Percentiles rank a stretch among this genome's conserved stretches.
phyloP scores from a whole-genome alignment of 2,329 filamentous ascomycete genomes.

The Fusarium camptoceras region DNA sequence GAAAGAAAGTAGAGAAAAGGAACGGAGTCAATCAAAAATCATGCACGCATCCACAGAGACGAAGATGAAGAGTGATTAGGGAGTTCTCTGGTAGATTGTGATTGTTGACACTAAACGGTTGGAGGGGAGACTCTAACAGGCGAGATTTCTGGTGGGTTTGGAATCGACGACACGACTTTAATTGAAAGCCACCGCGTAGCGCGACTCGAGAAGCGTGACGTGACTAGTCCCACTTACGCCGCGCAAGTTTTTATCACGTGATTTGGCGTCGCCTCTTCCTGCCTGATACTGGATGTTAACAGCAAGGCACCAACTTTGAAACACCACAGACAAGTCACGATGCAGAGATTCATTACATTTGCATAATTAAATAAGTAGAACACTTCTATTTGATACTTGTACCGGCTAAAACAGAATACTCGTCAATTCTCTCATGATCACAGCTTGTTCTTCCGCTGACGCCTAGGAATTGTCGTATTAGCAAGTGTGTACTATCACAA shows the following conservation, averaged over 20 bases:
- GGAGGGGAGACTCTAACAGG: conserved; percentile 26
- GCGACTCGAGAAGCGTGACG: conserved; percentile 53
- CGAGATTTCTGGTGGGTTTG: conserved; percentile 30
- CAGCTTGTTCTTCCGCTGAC: neutral
- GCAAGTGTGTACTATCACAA: neutral
- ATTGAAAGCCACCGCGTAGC: conserved; percentile 47
- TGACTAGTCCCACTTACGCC: conserved; percentile 48
- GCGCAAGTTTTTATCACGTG: conserved; percentile 45
- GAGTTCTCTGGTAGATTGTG: conserved; percentile 12
- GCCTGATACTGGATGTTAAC: neutral
- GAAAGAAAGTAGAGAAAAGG: conserved; percentile 3
- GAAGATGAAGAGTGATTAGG: conserved; percentile 8
- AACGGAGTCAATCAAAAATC: neutral
- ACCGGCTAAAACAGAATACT: neutral
- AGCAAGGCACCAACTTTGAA: neutral
- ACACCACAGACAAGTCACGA: neutral
- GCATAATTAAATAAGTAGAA: no score
- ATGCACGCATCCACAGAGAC: conserved; percentile 30
- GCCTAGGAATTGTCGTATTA: conserved; percentile 16
- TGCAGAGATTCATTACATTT: neutral
- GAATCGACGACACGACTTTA: conserved; percentile 47
- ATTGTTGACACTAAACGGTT: conserved; percentile 38
- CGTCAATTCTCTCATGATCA: neutral
- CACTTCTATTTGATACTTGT: no score
- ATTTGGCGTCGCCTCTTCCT: conserved; percentile 35